Evolutionary conservation across 139 green algal species (phyloP), one percentile per base, ranked within the genome.

Genomic region (Picochlorum costavermella): DNA sequence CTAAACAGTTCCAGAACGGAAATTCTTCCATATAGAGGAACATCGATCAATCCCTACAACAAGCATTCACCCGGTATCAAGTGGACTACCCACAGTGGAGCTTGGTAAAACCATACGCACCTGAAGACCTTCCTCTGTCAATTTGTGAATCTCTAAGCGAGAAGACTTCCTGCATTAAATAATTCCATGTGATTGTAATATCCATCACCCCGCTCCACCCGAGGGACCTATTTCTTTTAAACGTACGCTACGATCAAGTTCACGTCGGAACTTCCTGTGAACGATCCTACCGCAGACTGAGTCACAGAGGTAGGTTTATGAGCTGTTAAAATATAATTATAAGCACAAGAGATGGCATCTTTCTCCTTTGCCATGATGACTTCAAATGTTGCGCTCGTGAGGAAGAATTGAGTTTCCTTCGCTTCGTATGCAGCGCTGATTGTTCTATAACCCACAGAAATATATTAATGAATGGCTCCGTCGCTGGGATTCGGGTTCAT

Each of bases 11-110:
- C 71, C 50, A 98, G 45, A 14, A 72, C 77, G 16, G 86, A 81
- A 43, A 98, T 83, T 16, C 90, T 76, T 5, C 93, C 93, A 73
- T 96, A 96, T 13, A 98, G 82, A 16, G 93, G 89, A 4, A 95
- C 79, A 61, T 96, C 90, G 46, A 91, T 53, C 4, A 96, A 60
- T 2, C 81, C 81, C 87, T 96, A 76, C 44, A 76, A 10, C 33
- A 40, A 40, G 33, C 33, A 4, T 49, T 0, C 60, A 8, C 61
- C 20, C n/a, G 9, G 5, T 62, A 62, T 9, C n/a, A 10, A 6
- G 2, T 62, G n/a, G 17, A 25, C 20, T 23, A 23, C 57, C 11
- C 48, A 55, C 10, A 55, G 5, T 6, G n/a, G 17, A 20, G 13
- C 40, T 48, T 13, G 13, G 31, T 9, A 57, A 69, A 57, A 60